A percentile compares a stretch with the other conserved stretches of the same genome.
Conservation (phyloP, 2,329 filamentous ascomycete species). For the Leptosphaerulina australis region DNA sequence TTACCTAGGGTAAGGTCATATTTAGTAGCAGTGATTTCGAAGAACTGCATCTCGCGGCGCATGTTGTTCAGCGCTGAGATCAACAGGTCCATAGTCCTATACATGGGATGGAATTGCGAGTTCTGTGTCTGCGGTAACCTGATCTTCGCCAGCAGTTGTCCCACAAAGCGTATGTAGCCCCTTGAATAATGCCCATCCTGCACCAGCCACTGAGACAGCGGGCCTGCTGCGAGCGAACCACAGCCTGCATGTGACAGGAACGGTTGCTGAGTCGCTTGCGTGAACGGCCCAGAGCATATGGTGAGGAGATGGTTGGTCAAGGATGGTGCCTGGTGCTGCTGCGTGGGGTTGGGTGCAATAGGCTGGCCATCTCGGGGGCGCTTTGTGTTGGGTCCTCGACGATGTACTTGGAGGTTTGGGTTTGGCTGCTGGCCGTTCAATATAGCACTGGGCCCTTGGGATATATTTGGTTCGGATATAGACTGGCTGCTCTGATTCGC, state of each 20-base stretch:
- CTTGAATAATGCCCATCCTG: conserved; percentile 76
- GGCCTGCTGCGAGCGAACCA: conserved; percentile 63
- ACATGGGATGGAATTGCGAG: conserved; percentile 56
- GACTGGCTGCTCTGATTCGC: conserved; percentile 26
- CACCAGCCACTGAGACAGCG: conserved; percentile 70
- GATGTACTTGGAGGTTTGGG: conserved; percentile 55
- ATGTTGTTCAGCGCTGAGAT: conserved; percentile 70
- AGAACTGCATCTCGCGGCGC: conserved; percentile 70
- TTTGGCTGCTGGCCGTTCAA: conserved; percentile 56
- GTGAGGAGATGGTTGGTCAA: conserved; percentile 65
- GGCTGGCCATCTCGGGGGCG: conserved; percentile 46
- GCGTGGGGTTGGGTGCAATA: conserved; percentile 38
- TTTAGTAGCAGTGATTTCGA: conserved; percentile 66
- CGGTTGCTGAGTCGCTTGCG: conserved; percentile 66
- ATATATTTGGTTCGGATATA: conserved; percentile 22
- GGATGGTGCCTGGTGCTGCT: conserved; percentile 48
- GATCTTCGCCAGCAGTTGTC: conserved; percentile 67
- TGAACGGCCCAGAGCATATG: conserved; percentile 56
- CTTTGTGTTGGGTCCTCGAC: conserved; percentile 52
- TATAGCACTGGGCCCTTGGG: conserved; percentile 43
- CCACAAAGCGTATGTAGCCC: conserved; percentile 71
- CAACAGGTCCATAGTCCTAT: conserved; percentile 66
- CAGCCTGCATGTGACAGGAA: conserved; percentile 70
- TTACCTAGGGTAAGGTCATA: conserved; percentile 62
- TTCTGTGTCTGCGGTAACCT: conserved; percentile 58